Evolutionary conservation across 306 rosid species (phyloP).

Genomic region (Spatholobus suberectus): DNA sequence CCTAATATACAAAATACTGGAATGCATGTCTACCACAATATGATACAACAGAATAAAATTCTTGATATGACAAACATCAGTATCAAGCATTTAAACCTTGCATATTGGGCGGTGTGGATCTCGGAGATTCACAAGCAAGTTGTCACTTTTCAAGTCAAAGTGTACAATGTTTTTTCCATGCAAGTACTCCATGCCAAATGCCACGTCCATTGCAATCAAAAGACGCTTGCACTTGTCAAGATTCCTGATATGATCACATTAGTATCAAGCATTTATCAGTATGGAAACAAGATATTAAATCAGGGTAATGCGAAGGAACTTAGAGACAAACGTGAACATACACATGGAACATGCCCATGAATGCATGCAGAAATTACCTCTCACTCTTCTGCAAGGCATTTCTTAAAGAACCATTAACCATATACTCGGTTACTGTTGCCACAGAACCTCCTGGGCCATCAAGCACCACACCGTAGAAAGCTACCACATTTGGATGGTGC

Average conservation of each 20-base stretch:
- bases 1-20: not conserved
- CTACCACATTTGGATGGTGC: slow-evolving; percentile 96
- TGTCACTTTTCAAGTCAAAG: slow-evolving; percentile 92
- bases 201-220: slow-evolving; percentile 85
- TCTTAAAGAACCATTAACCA: slow-evolving; percentile 91
- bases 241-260: slow-evolving; percentile 55
- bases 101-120: slow-evolving; percentile 95
- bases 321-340: not conserved
- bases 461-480: slow-evolving; percentile 93
- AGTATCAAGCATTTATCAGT: slow-evolving; percentile 20
- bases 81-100: slow-evolving; percentile 63
- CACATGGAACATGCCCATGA: slow-evolving; percentile 21
- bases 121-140: slow-evolving; percentile 86
- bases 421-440: slow-evolving; percentile 93
- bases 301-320: slow-evolving; percentile 24
- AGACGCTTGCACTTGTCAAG: slow-evolving; percentile 84
- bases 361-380: slow-evolving; percentile 54
- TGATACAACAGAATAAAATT: slow-evolving; percentile 21
- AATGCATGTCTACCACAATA: not conserved
- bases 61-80: not conserved
- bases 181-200: slow-evolving; percentile 89
- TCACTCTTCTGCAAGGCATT: slow-evolving; percentile 82
- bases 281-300: slow-evolving; percentile 21
- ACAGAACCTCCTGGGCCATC: slow-evolving; percentile 91
- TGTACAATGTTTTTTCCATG: slow-evolving; percentile 86